Evolutionary conservation across 2,329 filamentous ascomycete species (phyloP), one percentile per base, ranked within the genome.

Genomic region (Thermothelomyces thermophilus): DNA sequence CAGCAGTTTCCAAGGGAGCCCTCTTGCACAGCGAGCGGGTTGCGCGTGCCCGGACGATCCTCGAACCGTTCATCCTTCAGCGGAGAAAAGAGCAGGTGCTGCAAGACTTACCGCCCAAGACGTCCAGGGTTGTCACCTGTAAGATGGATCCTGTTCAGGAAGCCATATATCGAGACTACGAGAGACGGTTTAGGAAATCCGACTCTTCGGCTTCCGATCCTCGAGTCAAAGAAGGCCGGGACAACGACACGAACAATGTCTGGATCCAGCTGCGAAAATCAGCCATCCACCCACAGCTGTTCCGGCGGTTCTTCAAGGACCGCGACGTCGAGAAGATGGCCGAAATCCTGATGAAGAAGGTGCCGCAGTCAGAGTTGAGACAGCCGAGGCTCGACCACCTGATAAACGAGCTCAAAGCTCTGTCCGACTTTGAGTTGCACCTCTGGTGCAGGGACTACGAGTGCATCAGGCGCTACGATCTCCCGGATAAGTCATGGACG

Each of bases 251-350:
- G 58, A 82, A 82, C 56, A 87, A 90, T 59, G 78, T 86, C 22
- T 84, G 95, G 73, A 93, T 96, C 78, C 88, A 90, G 65, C 79
- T 97, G 16, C 86, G 91, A 39, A 91, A 96, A 65, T 88, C 91
- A 2, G 87, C 93, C 0, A 88, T 96, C 37, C 93, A 98, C 62
- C 89, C 90, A 0, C 77, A 96, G 46, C 79, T 98, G 9, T 93
- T 94, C 68, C 80, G 91, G 3, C 82, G 84, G 2, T 79, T 87
- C 55, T 98, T 93, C 64, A 80, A 79, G 10, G 84, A 96, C 60
- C 73, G 77, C 28, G 84, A 76, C 50, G 80, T 96, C 5, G 75
- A 80, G 50, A 82, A 88, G 61, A 95, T 97, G 78, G 79, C 83
- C 2, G 80, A 81, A 56, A 83, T 87, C 2, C 80, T 93, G 55